Percentiles rank a stretch among this genome's conserved stretches.
Conservation (phyloP, 2,329 filamentous ascomycete genomes). For the Diaporthe sp. region DNA sequence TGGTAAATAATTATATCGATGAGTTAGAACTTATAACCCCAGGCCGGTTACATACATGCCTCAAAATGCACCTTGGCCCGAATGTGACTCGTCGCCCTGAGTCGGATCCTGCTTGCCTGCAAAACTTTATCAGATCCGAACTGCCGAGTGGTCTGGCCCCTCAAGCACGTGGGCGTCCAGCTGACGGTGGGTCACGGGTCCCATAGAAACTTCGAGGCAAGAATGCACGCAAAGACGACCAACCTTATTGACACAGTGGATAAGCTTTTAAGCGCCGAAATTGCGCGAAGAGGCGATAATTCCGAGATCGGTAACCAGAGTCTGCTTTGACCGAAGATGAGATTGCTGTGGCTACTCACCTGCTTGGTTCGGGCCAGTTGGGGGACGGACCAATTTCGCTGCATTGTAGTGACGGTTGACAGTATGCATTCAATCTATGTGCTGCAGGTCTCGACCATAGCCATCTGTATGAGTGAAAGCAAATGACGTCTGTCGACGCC, state of each 20-base stretch:
- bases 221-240: background rate
- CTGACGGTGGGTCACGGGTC: background rate
- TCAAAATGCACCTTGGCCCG: background rate
- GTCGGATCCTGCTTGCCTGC: conserved; percentile 4
- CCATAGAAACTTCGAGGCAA: conserved; percentile 7
- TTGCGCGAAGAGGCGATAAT: background rate
- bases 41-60: background rate
- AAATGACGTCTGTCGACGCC: background rate
- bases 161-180: conserved; percentile 18
- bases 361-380: background rate
- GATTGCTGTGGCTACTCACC: too few species aligned
- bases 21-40: background rate
- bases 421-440: background rate
- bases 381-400: conserved; percentile 4
- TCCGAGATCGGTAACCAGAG: conserved; percentile 8
- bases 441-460: background rate
- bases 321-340: background rate
- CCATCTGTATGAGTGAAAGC: background rate
- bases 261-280: conserved; percentile 4
- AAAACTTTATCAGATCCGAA: conserved; percentile 21
- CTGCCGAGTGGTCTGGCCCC: conserved; percentile 7
- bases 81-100: background rate
- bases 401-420: background rate
- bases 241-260: background rate
- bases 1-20: background rate